Conservation (phyloP, 2,329 filamentous ascomycete species). For the Hypocrella siamensis region DNA sequence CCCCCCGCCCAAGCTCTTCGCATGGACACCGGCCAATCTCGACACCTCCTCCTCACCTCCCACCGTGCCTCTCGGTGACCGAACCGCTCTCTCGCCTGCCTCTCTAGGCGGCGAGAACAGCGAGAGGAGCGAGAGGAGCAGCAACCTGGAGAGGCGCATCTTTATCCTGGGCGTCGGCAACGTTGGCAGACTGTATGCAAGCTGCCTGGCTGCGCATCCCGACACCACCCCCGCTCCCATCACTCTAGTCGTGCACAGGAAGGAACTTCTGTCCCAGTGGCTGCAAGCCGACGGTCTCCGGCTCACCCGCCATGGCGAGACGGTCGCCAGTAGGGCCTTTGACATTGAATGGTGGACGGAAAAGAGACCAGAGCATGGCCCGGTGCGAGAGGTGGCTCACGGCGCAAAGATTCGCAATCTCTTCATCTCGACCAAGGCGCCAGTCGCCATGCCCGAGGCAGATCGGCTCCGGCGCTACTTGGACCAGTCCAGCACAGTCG, state of each 20-base stretch:
- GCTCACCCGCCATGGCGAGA: constrained; percentile 19
- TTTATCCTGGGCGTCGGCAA: constrained; percentile 72
- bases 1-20: constrained; percentile 18
- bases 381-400: constrained; percentile 22
- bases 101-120: background rate
- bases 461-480: constrained; percentile 45
- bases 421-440: constrained; percentile 64
- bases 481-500: constrained; percentile 51
- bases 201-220: constrained; percentile 44
- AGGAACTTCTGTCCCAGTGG: constrained; percentile 33
- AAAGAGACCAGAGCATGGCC: constrained; percentile 18
- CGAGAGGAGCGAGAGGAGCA: too few species aligned
- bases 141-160: constrained; percentile 32
- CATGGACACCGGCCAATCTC: constrained; percentile 18
- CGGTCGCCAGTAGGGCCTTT: constrained; percentile 20
- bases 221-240: constrained; percentile 49
- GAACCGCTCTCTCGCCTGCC: constrained; percentile 3
- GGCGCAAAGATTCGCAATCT: constrained; percentile 47
- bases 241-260: constrained; percentile 63
- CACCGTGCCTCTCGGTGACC: background rate
- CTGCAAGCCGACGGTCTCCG: constrained; percentile 24
- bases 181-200: constrained; percentile 65
- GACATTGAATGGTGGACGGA: constrained; percentile 40
- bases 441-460: constrained; percentile 46
- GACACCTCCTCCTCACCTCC: constrained; percentile 1